Percentiles rank a stretch among this genome's conserved stretches.
phyloP scores from a whole-genome alignment of 1,284 basidiomycete species.

The Fomitiporia mediterranea region DNA sequence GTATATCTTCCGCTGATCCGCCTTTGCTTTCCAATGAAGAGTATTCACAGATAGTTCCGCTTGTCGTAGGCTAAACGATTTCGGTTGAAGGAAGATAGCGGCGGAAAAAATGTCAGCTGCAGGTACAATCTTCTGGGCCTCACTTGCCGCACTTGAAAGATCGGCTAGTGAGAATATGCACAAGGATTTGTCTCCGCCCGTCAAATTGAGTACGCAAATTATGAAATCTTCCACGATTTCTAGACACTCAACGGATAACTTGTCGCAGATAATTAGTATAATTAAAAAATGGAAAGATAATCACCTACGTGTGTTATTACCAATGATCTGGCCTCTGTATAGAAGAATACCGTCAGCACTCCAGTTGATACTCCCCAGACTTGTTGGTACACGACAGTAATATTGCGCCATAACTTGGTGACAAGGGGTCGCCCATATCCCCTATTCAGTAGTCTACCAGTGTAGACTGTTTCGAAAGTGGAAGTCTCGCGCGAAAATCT shows the following conservation, averaged over 20 bases:
- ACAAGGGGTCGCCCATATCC: neutral
- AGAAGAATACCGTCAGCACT: neutral
- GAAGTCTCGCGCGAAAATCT: neutral
- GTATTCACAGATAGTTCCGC: neutral
- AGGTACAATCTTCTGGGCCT: neutral
- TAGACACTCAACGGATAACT: neutral
- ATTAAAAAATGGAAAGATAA: neutral
- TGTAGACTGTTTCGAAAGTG: neutral
- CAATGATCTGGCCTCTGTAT: neutral
- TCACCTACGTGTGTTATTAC: neutral
- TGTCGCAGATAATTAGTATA: neutral
- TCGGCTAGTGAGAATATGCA: neutral
- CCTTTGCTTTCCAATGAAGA: constrained; percentile 2
- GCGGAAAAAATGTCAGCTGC: neutral
- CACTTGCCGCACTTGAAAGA: neutral
- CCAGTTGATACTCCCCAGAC: neutral
- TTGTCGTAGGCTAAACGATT: neutral
- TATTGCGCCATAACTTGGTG: neutral
- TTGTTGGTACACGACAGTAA: neutral
- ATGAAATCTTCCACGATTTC: neutral
- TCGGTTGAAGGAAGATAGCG: neutral
- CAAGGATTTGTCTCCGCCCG: neutral
- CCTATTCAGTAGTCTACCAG: neutral
- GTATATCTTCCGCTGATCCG: neutral
- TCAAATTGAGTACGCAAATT: neutral